Evolutionary conservation across 768 basidiomycete genomes (phyloP).

Genomic region (Rubroboletus pulcherrimus): DNA sequence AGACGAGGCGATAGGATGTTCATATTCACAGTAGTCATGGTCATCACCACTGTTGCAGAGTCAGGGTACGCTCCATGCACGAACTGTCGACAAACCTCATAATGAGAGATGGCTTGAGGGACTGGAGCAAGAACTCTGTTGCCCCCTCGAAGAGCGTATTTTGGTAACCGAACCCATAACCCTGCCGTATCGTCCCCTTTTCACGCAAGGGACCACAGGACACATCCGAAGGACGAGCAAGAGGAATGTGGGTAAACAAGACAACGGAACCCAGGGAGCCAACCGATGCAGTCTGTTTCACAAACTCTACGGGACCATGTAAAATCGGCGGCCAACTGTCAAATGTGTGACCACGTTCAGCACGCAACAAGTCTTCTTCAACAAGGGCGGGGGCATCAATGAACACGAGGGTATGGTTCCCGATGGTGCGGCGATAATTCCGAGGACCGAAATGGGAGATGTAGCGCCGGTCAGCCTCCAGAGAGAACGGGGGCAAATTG

Average conservation of each 20-base stretch:
- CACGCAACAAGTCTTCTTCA: slow-evolving; percentile 65
- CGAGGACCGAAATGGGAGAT: slow-evolving; percentile 70
- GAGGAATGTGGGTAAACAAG: slow-evolving; percentile 86
- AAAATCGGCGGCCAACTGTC: slow-evolving; percentile 45
- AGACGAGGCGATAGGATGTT: slow-evolving; percentile 37
- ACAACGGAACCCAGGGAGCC: slow-evolving; percentile 48
- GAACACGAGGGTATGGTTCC: slow-evolving; percentile 69
- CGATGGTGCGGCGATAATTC: slow-evolving; percentile 59
- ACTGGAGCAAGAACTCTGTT: slow-evolving; percentile 62
- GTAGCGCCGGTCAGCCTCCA: slow-evolving; percentile 54
- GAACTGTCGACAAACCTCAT: slow-evolving; percentile 55
- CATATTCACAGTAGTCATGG: slow-evolving; percentile 90
- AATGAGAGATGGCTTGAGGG: slow-evolving; percentile 60
- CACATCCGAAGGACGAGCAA: slow-evolving; percentile 64
- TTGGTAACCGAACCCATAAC: slow-evolving; percentile 77
- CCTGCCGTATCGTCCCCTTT: slow-evolving; percentile 65
- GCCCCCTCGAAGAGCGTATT: slow-evolving; percentile 72
- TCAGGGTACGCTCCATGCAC: slow-evolving; percentile 1
- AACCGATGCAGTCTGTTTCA: slow-evolving; percentile 37
- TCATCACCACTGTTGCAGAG: slow-evolving; percentile 71
- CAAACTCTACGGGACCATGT: slow-evolving; percentile 53
- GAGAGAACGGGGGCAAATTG: slow-evolving; percentile 32
- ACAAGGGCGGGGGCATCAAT: slow-evolving; percentile 71
- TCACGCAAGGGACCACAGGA: slow-evolving; percentile 79
- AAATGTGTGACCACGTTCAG: slow-evolving; percentile 37